Percentiles rank a stretch among this genome's conserved stretches.
These are phyloP conservation scores for Epichloe amarillans DNA, from an alignment of 2,329 filamentous ascomycete species.

Conservation along the genomic window DNA sequence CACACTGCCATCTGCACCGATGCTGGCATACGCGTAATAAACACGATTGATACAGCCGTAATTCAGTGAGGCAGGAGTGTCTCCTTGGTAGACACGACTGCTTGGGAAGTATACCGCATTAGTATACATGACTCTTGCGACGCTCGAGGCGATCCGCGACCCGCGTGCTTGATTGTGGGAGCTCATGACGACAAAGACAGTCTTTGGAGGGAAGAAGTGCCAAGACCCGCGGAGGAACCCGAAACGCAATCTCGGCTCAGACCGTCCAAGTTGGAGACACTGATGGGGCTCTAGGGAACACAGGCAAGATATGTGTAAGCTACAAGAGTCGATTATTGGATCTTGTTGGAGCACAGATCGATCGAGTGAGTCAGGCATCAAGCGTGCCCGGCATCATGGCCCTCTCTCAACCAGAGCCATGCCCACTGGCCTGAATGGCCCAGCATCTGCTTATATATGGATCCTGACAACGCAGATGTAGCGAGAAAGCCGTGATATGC, in stretches of 20 bases:
- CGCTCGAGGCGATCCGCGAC: constrained; percentile 31
- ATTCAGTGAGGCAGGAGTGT: constrained; percentile 61
- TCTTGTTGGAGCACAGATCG: neutral
- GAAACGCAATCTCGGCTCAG: too few relatives aligned
- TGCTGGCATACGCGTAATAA: constrained; percentile 11
- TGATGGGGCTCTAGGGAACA: neutral
- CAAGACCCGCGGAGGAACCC: neutral
- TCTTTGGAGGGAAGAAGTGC: neutral
- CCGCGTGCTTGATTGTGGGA: constrained; percentile 30
- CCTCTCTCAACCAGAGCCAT: too few relatives aligned
- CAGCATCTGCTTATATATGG: too few relatives aligned
- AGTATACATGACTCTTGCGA: constrained; percentile 36
- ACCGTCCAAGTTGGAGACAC: too few relatives aligned
- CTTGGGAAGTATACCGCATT: constrained; percentile 84
- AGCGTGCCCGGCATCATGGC: too few relatives aligned
- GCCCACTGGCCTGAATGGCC: too few relatives aligned
- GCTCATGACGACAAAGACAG: constrained; percentile 17
- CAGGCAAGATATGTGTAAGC: constrained; percentile 9
- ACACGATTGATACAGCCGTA: constrained; percentile 53
- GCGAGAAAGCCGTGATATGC: constrained; percentile 19
- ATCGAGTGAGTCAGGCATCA: neutral
- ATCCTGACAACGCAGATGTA: too few relatives aligned
- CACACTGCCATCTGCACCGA: constrained; percentile 51
- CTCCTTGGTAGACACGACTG: constrained; percentile 56
- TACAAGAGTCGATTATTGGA: constrained; percentile 1